Evolutionary conservation across 78 protist genomes (phyloP), one percentile per base, ranked within the genome.

Genomic region (Acrasis kona): DNA sequence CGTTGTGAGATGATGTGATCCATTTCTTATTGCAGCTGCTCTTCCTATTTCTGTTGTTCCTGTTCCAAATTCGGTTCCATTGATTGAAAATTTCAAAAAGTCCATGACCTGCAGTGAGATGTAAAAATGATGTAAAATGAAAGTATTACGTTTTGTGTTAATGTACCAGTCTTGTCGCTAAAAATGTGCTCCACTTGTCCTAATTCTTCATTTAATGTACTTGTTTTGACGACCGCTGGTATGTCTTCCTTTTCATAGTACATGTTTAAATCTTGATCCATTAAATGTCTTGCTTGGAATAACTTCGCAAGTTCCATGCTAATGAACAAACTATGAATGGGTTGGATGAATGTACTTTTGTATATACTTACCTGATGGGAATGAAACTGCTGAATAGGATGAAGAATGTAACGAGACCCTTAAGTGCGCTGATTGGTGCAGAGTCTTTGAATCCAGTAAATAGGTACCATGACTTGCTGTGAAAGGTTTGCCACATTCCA

Each of bases 131-230:
- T n/a, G n/a, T n/a, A n/a, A n/a, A n/a, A n/a, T n/a, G n/a, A n/a
- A n/a, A n/a, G n/a, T n/a, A n/a, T n/a, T 65, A 42, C 74, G 74
- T 96, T 96, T 19, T 65, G 72, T 2, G 99, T 96, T 41, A 96
- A 87, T 31, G 99, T 96, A 50, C 99, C 99, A 0, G 99, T 96
- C 86, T 96, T 96, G 74, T 96, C 99, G 19, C 89, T 72, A 79
- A 95, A 88, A 35, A 71, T 41, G 76, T 88, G 84, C 42, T 77
- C 65, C n/a, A 92, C 42, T 76, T 79, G 86, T 9, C 98, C 98
- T 6, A 93, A 82, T 75, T 93, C 95, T 29, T 95, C 98, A 75
- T 89, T 89, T 36, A 95, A 81, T 39, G 70, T 77, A 2, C 89
- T 41, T 5, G 95, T 92, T 57, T 90, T 76, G 27, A 90, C 92